Base-by-base conservation (phyloP, 768 basidiomycete species). In the Mycena metata region DNA sequence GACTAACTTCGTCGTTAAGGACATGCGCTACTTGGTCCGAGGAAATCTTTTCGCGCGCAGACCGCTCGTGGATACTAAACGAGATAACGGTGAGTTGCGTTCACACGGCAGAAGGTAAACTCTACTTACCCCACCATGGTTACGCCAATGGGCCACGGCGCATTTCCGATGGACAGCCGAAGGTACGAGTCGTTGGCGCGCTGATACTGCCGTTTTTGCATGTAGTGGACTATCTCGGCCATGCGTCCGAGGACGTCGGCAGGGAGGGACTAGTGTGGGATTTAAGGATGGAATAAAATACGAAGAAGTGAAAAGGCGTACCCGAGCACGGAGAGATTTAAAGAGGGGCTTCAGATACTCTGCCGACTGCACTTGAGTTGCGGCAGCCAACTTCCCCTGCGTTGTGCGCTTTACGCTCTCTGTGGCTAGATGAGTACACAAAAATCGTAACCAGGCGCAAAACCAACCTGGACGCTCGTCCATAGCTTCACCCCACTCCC, bases 111-210 rank as follows among this genome's bases (percentile, higher is more conserved):
- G 8, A 35, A 66, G 23, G n/a, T 30, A 1, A 47, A 30, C 47
- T 21, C 19, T n/a, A 84, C 91, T 43, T 80, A 96, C 95, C 96
- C 96, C 82, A 99, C 98, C 93, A 97, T 97, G 68, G 98, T 99
- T 11, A 99, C 98, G 47, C 98, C 98, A 75, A 99, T 99, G 2
- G 98, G 98, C 98, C 98, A 99, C 3, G 98, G 96, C 0, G 98
- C 97, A 74, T 98, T 99, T 39, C 98, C 98, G 70, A 99, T 99
- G 7, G 95, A 96, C 43, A 99, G 83, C 9, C 98, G 92, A 24
- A 99, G 89, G 78, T 99, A 99, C 0, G 96, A 92, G 77, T 99
- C 98, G 74, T 99, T 99, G 3, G 98, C 97, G 61, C 85, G 88
- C 78, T 98, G 96, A 73, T 99, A 99, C 78, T 96, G 90, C 33